Evolutionary conservation across 2,329 filamentous ascomycete species (phyloP).

Genomic region (Diaporthe destruens): DNA sequence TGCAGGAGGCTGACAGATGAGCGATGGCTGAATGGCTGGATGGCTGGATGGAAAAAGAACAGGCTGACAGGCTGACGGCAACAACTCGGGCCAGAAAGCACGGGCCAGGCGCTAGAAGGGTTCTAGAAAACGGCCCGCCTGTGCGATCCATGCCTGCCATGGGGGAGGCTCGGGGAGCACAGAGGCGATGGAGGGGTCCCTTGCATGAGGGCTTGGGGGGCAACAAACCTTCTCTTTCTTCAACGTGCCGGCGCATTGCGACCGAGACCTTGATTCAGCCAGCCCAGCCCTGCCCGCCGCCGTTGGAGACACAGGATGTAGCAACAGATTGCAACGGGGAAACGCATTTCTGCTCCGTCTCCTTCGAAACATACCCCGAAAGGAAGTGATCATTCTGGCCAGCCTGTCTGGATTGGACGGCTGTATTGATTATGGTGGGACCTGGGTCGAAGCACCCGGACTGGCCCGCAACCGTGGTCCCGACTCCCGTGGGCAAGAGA

Average conservation of each 20-base stretch:
- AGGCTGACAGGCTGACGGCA: conserved; percentile 8
- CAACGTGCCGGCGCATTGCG: conserved; percentile 13
- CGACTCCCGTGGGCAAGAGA: conserved; percentile 10
- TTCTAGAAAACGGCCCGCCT: conserved; percentile 50
- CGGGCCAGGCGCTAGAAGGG: conserved; percentile 49
- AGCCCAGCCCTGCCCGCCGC: not conserved
- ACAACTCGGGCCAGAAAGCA: conserved; percentile 31
- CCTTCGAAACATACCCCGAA: not conserved
- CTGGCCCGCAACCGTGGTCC: conserved; percentile 38
- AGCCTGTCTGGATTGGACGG: conserved; percentile 19
- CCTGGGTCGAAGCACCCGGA: conserved; percentile 29
- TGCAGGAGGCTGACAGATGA: not conserved
- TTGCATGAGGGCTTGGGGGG: conserved; percentile 22
- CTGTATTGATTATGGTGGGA: conserved; percentile 3
- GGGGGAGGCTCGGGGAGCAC: not conserved
- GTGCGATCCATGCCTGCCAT: conserved; percentile 17
- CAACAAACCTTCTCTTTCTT: conserved; percentile 8
- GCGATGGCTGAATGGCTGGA: no score
- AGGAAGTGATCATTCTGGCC: not conserved
- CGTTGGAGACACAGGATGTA: conserved; percentile 14
- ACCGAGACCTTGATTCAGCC: conserved; percentile 27
- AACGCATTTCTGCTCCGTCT: not conserved
- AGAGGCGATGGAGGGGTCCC: conserved; percentile 15
- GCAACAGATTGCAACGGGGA: conserved; percentile 8
- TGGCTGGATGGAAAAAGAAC: not conserved